phyloP scores from a whole-genome alignment of 2,329 filamentous ascomycete species.

The Sclerotinia glacialis region DNA sequence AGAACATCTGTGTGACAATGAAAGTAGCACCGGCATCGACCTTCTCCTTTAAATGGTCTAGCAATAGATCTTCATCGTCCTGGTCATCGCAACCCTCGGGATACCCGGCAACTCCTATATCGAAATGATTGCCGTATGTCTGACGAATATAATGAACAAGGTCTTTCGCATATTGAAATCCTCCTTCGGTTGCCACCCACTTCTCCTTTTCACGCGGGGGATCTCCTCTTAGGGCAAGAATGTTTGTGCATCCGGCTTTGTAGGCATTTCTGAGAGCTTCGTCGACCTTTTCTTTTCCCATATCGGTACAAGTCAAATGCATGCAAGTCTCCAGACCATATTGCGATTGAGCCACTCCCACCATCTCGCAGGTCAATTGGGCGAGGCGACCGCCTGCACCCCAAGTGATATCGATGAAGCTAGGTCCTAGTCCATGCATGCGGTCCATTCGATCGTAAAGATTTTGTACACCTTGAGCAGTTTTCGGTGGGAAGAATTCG shows the following conservation, averaged over 20 bases:
- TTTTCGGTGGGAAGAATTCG: constrained; percentile 99
- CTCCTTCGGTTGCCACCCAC: constrained; percentile 83
- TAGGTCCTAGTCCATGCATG: constrained; percentile 91
- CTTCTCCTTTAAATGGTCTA: constrained; percentile 95
- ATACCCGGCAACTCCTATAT: constrained; percentile 96
- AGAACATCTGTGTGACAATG: constrained; percentile 99
- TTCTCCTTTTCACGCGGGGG: constrained; percentile 90
- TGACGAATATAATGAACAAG: constrained; percentile 73
- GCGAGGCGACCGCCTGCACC: constrained; percentile 90
- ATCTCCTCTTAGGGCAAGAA: constrained; percentile 88
- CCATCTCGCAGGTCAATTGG: constrained; percentile 95
- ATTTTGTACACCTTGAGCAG: constrained; percentile 95
- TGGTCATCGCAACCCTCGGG: constrained; percentile 95
- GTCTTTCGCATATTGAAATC: constrained; percentile 90
- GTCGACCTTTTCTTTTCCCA: constrained; percentile 90
- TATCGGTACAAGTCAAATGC: constrained; percentile 98
- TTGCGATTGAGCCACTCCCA: constrained; percentile 88
- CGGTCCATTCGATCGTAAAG: constrained; percentile 99
- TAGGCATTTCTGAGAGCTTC: constrained; percentile 84
- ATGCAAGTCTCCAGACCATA: constrained; percentile 98
- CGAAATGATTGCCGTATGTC: constrained; percentile 84
- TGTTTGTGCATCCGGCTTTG: constrained; percentile 95
- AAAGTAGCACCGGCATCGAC: constrained; percentile 91
- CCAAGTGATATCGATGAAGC: constrained; percentile 99
- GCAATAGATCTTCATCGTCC: constrained; percentile 75